Base-by-base conservation (phyloP, 257 asterid species). In the Solanum boliviense region DNA sequence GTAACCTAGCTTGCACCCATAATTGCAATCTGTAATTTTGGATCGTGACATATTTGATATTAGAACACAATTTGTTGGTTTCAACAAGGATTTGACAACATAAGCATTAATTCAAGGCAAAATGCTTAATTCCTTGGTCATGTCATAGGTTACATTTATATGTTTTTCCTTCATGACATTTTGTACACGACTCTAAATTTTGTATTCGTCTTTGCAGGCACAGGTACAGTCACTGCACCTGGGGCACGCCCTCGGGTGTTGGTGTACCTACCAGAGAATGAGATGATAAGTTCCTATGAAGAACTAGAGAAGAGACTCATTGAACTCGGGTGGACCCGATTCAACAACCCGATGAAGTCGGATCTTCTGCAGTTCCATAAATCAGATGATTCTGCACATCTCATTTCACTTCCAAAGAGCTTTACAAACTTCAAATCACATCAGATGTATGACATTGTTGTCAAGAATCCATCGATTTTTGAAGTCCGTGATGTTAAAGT, bases 371-470 rank as follows among this genome's bases (percentile, higher is more conserved):
- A 91, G 76, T 91, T 89, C 62, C 92, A 91, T 65, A 76, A 79
- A 23, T 91, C 91, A 3, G 89, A 91, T 58, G 84, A 91, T 65
- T 89, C 91, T 6, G 84, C 87, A 21, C 89, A 91, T 88, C 88
- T 91, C 31, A 89, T 91, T 15, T 91, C 93, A 13, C 89, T 89
- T 25, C 93, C 93, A 27, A 88, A 70, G 83, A 52, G 86, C 10
- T 91, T 91, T 72, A 41, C 84, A 44, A 60, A 87, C 71, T 84
- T 91, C 84, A 91, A 89, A 41, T 29, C 90, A 6, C 75, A 11
- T 48, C 88, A 89, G 41, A 88, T 91, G 93, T 91, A 91, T 58
- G 93, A 91, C n/a, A 89, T 91, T 58, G 91, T 91, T 16, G 90
- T 91, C 84, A 91, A 91, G 91, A 91, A 91, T 70, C 87, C 87